These are phyloP conservation scores for Syzygium aqueum DNA, from an alignment of 345 rosid genomes.

Conservation along the genomic window DNA sequence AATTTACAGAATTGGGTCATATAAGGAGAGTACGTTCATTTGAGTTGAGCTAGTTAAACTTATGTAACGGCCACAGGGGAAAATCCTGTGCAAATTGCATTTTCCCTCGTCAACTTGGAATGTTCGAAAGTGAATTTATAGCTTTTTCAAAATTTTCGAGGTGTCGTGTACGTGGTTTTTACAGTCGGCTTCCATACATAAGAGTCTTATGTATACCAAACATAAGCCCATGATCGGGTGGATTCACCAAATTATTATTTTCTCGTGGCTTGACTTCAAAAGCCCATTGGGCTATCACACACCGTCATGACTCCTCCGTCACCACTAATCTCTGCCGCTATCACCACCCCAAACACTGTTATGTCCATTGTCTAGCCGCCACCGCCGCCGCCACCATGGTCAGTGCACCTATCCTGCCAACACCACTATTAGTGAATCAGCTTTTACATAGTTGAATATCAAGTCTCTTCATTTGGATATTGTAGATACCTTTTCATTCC, in stretches of 20 bases:
- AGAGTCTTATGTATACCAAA: too few relatives aligned
- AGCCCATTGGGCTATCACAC: background rate
- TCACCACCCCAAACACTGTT: background rate
- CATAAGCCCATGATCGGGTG: background rate
- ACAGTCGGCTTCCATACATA: background rate
- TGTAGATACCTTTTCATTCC: too few relatives aligned
- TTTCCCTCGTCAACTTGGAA: background rate
- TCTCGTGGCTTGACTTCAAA: background rate
- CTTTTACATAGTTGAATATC: too few relatives aligned
- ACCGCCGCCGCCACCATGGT: fast-evolving
- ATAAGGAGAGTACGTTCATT: background rate
- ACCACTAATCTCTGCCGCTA: background rate
- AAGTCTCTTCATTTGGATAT: too few relatives aligned
- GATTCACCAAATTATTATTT: background rate
- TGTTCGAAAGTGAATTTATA: background rate
- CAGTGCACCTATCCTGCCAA: background rate
- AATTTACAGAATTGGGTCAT: background rate
- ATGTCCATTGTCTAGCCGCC: background rate
- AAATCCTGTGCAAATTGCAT: background rate
- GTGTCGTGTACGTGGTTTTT: background rate
- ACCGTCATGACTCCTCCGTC: background rate
- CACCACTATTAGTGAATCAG: too few relatives aligned
- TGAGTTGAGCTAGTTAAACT: background rate
- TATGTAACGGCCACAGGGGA: background rate
- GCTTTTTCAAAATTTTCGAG: background rate